These are phyloP conservation scores for Thielaviopsis musarum DNA, from an alignment of 2,329 filamentous ascomycete genomes.

Conservation along the genomic window DNA sequence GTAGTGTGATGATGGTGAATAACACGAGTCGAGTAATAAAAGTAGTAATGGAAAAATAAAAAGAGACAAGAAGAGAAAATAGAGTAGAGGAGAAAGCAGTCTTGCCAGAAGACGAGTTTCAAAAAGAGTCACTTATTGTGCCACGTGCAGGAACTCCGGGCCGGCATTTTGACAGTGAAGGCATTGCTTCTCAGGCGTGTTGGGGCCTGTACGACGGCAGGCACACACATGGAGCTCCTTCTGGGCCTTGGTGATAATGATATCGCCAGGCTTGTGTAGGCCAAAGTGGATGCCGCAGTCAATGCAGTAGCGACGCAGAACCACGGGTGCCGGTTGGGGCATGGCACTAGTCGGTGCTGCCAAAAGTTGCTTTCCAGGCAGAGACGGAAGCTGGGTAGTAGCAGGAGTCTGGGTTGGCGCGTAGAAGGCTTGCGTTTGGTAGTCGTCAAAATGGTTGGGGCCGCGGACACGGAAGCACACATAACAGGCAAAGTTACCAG, in stretches of 20 bases:
- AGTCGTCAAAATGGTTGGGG: conserved; percentile 23
- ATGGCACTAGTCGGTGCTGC: background rate
- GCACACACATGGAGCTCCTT: conserved; percentile 25
- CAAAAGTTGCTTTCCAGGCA: background rate
- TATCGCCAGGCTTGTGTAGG: conserved; percentile 22
- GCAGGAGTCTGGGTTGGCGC: background rate
- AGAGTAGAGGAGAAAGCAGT: background rate
- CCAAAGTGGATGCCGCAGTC: conserved; percentile 24
- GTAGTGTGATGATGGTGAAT: background rate
- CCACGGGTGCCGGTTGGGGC: conserved; percentile 12
- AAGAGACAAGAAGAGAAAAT: background rate
- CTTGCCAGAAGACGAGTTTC: background rate
- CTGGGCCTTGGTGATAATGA: conserved; percentile 22
- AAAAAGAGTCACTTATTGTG: background rate
- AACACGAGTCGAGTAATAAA: background rate
- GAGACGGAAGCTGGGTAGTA: background rate
- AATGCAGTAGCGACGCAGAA: conserved; percentile 25
- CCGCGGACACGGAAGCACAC: conserved; percentile 25
- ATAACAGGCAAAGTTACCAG: conserved; percentile 27
- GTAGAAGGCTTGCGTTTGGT: conserved; percentile 16
- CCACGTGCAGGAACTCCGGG: conserved; percentile 18
- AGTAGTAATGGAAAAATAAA: background rate
- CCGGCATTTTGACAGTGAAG: conserved; percentile 17
- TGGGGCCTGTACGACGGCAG: conserved; percentile 22
- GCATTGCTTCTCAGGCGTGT: conserved; percentile 21